Evolutionary conservation across 768 basidiomycete species (phyloP), one percentile per base, ranked within the genome.

Genomic region (Agrocybe praecox): DNA sequence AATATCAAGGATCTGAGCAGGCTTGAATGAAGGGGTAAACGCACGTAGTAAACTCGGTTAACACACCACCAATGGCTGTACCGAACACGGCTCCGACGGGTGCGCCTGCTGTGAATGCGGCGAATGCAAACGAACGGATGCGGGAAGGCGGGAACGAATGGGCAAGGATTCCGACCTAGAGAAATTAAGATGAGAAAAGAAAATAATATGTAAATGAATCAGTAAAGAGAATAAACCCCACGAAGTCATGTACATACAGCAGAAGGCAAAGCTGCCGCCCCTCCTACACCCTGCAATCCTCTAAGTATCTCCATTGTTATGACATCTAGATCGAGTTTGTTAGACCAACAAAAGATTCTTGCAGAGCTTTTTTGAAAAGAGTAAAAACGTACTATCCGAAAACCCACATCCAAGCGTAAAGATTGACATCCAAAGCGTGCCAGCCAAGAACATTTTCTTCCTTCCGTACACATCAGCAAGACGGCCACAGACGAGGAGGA

Each of bases 31-130:
- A 21, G 23, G 48, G 54, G 8, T 10, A 36, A 46, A 56, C 74
- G 32, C 56, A 79, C 81, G 55, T 52, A 19, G 81, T 75, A 12
- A 72, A 70, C 62, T 92, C 81, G 0, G 87, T 89, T 18, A 92
- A 70, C 1, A 87, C 72, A n/a, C 90, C 92, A 17, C 93, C 92
- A 0, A 92, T 56, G 0, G 85, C 72, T 26, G 78, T 77, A 1
- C 94, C 93, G 14, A 94, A 72, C 0, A 84, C 88, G 0, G 80
- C 89, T 0, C 94, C 94, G 6, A 95, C 65, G 0, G 94, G 93
- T 0, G 89, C 91, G 23, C 95, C 95, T 0, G 92, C 91, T 0
- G 88, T 80, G 61, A 94, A 96, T 0, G 88, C 85, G 0, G 94
- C 84, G 59, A 96, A 96, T 0, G 92, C 94, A 0, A 85, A 70